Evolutionary conservation across 768 basidiomycete genomes (phyloP), one percentile per base, ranked within the genome.

Genomic region (Lactifluus rugatus): DNA sequence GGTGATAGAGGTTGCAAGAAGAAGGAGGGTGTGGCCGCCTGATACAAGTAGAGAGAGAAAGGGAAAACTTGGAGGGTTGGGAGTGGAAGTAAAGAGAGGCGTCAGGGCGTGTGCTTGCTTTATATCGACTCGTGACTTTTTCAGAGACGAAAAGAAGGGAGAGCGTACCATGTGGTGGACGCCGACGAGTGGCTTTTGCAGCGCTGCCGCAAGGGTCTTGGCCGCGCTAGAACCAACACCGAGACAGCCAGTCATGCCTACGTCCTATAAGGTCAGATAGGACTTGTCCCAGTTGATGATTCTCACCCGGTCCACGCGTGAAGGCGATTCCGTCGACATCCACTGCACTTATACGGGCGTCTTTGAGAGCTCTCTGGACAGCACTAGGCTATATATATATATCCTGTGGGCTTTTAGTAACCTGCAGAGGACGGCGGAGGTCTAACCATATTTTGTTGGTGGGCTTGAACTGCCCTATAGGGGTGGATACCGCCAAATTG

Each of bases 11-110:
- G 68, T 75, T 1, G 85, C 89, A 11, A 95, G 82, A 1, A 96
- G 76, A 37, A 98, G 77, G 39, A 97, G 76, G 0, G 94, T 93
- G 69, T 98, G 95, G 2, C 94, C 94, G n/a, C 95, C 95, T 0
- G 93, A 94, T 48, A 95, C 77, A 17, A 98, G 78, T 13, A 97
- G 76, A 0, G 88, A 85, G 36, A 98, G 78, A 74, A 94, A 97
- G 0, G 95, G 95, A 68, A 87, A 97, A 23, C 52, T 65, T 53
- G 69, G 92, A 71, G 66, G 75, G 53, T 65, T 57, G 0, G 65
- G 44, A 21, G 71, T 69, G 3, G 70, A 59, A 14, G 58, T 64
- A 10, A 58, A 58, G 19, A 62, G 37, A 6, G 57, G 52, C n/a
- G 56, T 54, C 19, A 64, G 48, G 0, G 94, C 89, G 66, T 96